Base-by-base conservation (phyloP, 805 yeast genomes). In the Cyberlindnera saturnus region DNA sequence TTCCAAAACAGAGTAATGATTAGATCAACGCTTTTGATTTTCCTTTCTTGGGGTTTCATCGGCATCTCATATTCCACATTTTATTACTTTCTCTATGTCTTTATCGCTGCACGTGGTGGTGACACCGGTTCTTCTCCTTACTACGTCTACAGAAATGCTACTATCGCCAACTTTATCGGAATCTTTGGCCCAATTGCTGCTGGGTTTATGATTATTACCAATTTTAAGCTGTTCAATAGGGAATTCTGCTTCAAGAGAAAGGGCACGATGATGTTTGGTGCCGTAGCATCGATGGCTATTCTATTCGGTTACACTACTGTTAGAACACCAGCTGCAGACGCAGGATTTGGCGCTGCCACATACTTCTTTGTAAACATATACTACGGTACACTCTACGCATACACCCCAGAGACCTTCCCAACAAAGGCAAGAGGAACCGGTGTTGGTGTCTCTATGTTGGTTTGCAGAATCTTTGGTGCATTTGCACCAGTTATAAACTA, bases 391-490 rank as follows among this genome's bases (percentile, higher is more conserved):
- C 61, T 81, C 18, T 81, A 78, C 52, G 86, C 85, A 4, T 79
- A 77, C 56, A 79, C 85, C 3, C 86, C 86, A 0, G 84, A 81
- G 55, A 74, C 77, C 20, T 70, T 81, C 59, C 81, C 81, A 33
- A 62, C 76, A 0, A 59, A 65, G 40, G 67, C 70, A 15, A 62
- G 77, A 57, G 80, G 81, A 14, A 79, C 86, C 2, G 86, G 82
- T 37, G 73, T 74, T 36, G 82, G 83, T 4, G 50, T 80, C 16
- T 75, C 81, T 7, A 68, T 82, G 15, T 76, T 77, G 6, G 66
- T 68, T 31, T 72, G 72, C 48, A 63, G 84, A 60, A 51, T 75
- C 23, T 62, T 74, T 40, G 82, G 82, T 40, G 73, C 72, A 17
- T 69, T 78, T 54, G 80, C 79, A 6, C 84, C 84, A 18, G 73